Conservation (phyloP, 2,329 filamentous ascomycete species). For the Ophiobolus disseminans region DNA sequence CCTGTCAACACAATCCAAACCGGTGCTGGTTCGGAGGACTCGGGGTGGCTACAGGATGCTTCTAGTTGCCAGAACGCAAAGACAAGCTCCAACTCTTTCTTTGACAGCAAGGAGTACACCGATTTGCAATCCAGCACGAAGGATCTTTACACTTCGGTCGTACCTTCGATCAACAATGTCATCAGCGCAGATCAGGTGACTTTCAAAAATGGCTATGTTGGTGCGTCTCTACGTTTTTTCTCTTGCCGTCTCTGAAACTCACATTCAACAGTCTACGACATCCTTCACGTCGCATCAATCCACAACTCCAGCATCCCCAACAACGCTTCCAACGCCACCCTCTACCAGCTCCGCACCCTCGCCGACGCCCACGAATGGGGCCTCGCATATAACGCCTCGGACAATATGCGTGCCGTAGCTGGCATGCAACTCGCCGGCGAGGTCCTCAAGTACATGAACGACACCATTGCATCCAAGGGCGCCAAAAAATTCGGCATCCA, state of each 20-base stretch:
- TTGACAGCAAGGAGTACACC: conserved; percentile 59
- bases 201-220: conserved; percentile 71
- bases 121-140: conserved; percentile 56
- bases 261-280: conserved; percentile 59
- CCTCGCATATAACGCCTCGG: conserved; percentile 76
- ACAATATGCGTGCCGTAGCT: conserved; percentile 54
- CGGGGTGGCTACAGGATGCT: conserved; percentile 65
- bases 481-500: conserved; percentile 59
- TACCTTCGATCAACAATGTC: conserved; percentile 60
- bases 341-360: conserved; percentile 72
- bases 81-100: conserved; percentile 66
- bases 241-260: neutral
- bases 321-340: conserved; percentile 65
- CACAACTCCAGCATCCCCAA: conserved; percentile 71
- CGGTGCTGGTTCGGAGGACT: conserved; percentile 65
- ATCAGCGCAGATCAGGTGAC: conserved; percentile 58
- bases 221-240: conserved; percentile 45
- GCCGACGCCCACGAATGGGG: conserved; percentile 83
- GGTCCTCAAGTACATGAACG: conserved; percentile 54
- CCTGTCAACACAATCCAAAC: conserved; percentile 69
- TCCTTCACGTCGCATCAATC: conserved; percentile 68
- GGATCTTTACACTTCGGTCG: conserved; percentile 61
- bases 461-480: conserved; percentile 48
- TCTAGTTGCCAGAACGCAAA: conserved; percentile 63
- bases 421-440: conserved; percentile 59